These are phyloP conservation scores for Candida mesenterica DNA, from an alignment of 1,139 yeast species.

Conservation along the genomic window DNA sequence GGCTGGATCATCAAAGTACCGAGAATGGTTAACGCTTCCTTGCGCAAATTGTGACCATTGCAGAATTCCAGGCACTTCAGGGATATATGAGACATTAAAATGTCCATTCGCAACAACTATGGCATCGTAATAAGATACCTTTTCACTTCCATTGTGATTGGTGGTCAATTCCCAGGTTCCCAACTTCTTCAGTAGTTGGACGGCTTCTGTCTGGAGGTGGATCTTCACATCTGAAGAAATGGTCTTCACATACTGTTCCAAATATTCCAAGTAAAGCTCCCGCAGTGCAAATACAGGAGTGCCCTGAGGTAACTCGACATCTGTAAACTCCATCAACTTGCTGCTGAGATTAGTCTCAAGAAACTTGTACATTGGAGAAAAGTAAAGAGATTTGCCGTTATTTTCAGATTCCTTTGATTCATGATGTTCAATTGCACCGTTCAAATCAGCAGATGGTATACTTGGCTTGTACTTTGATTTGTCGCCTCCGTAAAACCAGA, in stretches of 20 bases:
- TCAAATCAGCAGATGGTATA: conserved; percentile 16
- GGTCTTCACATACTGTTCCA: conserved; percentile 31
- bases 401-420: not conserved
- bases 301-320: conserved; percentile 31
- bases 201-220: conserved; percentile 24
- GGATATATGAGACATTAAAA: conserved; percentile 44
- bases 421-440: not conserved
- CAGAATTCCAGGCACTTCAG: conserved; percentile 39
- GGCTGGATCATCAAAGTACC: conserved; percentile 35
- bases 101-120: conserved; percentile 51
- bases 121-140: conserved; percentile 32
- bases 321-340: conserved; percentile 43
- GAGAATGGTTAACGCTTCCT: conserved; percentile 40
- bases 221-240: conserved; percentile 28
- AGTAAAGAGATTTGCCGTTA: conserved; percentile 11
- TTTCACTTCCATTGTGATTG: not conserved
- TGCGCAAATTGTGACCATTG: conserved; percentile 37
- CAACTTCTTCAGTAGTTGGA: conserved; percentile 15
- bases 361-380: conserved; percentile 47
- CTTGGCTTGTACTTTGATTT: conserved; percentile 23
- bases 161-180: conserved; percentile 4
- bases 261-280: conserved; percentile 35
- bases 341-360: conserved; percentile 48
- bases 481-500: conserved; percentile 44
- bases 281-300: conserved; percentile 37